Percentiles rank a stretch among this genome's conserved stretches.
These are phyloP conservation scores for Panellus pusillus DNA, from an alignment of 768 basidiomycete genomes.

Conservation along the genomic window DNA sequence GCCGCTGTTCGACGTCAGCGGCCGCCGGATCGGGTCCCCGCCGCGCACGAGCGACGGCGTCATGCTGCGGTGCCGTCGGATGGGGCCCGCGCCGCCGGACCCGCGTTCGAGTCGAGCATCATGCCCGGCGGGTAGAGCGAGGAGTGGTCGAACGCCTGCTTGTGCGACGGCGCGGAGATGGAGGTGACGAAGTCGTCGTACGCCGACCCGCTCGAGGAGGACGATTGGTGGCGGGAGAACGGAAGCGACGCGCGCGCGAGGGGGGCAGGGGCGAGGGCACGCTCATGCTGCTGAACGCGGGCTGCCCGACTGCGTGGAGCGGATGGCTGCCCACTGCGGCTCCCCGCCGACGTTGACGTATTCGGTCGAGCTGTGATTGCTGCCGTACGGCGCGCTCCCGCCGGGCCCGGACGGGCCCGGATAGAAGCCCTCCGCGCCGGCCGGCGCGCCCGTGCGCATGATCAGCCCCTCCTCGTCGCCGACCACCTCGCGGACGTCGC, in stretches of 20 bases:
- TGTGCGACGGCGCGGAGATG: constrained; percentile 69
- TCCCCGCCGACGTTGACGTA: constrained; percentile 28
- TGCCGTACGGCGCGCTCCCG: constrained; percentile 20
- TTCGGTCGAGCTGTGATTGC: constrained; percentile 25
- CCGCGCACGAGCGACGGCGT: constrained; percentile 64
- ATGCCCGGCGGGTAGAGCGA: constrained; percentile 49
- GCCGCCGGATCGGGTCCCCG: constrained; percentile 50
- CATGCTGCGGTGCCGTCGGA: constrained; percentile 73
- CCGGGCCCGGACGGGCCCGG: constrained; percentile 17
- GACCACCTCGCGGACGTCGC: constrained; percentile 53
- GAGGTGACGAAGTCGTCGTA: constrained; percentile 46
- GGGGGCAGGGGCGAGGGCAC: constrained; percentile 38
- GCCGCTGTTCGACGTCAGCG: constrained; percentile 45
- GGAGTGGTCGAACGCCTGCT: constrained; percentile 62
- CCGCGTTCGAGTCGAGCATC: constrained; percentile 28
- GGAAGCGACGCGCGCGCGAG: constrained; percentile 21
- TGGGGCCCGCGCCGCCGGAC: constrained; percentile 18
- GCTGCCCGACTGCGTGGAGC: constrained; percentile 34
- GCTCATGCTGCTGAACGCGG: constrained; percentile 41
- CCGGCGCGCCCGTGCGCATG: constrained; percentile 29
- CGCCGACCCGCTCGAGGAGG: constrained; percentile 30
- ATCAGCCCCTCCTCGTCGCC: constrained; percentile 61
- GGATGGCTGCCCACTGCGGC: constrained; percentile 37
- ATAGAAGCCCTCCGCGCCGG: constrained; percentile 20
- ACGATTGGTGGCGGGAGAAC: constrained; percentile 26